Percentiles rank a stretch among this genome's conserved stretches.
Evolutionary conservation across 2,329 filamentous ascomycete species (phyloP).

Genomic region (Colletotrichum simmondsii): DNA sequence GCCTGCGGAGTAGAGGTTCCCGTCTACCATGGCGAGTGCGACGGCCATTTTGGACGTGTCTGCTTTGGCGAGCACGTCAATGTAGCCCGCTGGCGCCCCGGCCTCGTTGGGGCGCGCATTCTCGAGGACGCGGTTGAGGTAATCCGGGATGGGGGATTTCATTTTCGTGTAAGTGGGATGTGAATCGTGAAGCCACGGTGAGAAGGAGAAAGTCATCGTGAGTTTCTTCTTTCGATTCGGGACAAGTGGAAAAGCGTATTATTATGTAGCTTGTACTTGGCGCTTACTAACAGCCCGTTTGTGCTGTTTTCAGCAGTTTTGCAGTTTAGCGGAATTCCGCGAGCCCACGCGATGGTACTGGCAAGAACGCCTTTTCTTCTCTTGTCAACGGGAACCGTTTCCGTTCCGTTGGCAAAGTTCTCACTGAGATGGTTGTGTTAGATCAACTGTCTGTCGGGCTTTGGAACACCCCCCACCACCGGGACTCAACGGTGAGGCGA

Average conservation of each 20-base stretch:
- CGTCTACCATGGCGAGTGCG: constrained; percentile 52
- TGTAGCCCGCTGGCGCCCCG: constrained; percentile 48
- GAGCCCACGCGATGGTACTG: neutral
- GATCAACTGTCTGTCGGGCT: no score
- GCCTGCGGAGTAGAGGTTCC: constrained; percentile 50
- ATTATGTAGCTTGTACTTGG: neutral
- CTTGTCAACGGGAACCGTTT: no score
- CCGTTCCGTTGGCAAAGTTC: no score
- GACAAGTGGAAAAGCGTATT: neutral
- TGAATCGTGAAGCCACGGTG: neutral
- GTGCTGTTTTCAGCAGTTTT: neutral
- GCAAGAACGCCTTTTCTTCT: neutral
- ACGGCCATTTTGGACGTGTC: constrained; percentile 51
- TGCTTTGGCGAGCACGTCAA: constrained; percentile 49
- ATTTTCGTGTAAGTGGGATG: constrained; percentile 35
- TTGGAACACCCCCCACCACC: no score
- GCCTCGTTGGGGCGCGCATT: constrained; percentile 42
- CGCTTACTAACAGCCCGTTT: neutral
- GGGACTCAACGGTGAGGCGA: no score
- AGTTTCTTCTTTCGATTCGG: neutral
- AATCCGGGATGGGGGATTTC: constrained; percentile 49
- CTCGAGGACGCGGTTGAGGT: constrained; percentile 45
- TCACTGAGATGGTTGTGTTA: no score
- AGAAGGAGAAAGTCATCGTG: neutral
- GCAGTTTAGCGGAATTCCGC: neutral